Conservation (phyloP, 805 yeast genomes). For the Yarrowia keelungensis region DNA sequence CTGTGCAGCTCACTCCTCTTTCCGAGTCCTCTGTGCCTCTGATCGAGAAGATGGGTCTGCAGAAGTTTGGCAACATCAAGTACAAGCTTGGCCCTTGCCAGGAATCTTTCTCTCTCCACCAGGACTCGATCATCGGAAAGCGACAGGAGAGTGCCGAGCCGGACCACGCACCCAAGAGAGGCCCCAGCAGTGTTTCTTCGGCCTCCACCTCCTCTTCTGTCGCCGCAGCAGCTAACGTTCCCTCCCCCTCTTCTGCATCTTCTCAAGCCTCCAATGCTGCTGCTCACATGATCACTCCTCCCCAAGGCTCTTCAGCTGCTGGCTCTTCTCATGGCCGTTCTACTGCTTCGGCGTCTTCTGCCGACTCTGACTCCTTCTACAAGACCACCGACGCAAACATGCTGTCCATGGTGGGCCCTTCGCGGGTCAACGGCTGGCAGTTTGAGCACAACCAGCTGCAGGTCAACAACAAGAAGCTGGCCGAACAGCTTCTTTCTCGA, state of each 20-base stretch:
- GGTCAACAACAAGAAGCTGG: conserved; percentile 27
- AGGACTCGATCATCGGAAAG: conserved; percentile 32
- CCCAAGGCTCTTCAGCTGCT: background rate
- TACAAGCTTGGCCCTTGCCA: conserved; percentile 24
- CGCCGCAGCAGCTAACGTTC: conserved; percentile 15
- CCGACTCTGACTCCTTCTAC: conserved; percentile 20
- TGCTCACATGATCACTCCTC: background rate
- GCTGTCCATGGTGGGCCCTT: conserved; percentile 23
- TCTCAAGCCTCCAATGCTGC: conserved; percentile 9
- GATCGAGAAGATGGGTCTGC: conserved; percentile 13
- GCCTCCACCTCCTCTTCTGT: background rate
- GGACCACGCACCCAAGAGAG: background rate
- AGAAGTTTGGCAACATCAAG: conserved; percentile 2
- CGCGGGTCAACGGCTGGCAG: conserved; percentile 35
- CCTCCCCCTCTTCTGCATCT: conserved; percentile 22
- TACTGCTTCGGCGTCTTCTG: conserved; percentile 10
- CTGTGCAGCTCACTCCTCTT: conserved; percentile 36
- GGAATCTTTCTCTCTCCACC: conserved; percentile 31
- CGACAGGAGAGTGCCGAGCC: conserved; percentile 9
- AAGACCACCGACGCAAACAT: conserved; percentile 23
- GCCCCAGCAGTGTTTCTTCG: conserved; percentile 10
- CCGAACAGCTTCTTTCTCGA: conserved; percentile 23
- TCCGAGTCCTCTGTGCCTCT: background rate
- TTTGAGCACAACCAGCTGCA: conserved; percentile 35
- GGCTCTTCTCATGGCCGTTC: background rate